These are phyloP conservation scores for Trametes sanguinea DNA, from an alignment of 768 basidiomycete species.

Conservation along the genomic window DNA sequence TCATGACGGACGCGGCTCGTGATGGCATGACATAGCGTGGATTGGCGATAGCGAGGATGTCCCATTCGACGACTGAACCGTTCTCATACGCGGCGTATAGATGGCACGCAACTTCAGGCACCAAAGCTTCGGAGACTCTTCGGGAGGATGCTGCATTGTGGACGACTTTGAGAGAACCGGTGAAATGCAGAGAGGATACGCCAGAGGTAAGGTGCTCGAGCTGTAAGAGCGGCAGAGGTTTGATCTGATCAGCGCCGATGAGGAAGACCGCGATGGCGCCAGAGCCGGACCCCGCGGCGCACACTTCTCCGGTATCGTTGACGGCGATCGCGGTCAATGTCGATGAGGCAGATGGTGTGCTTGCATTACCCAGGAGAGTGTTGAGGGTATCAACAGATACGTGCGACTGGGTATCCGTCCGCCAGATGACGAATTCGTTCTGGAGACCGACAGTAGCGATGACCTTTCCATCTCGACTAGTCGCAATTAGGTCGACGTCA, in stretches of 20 bases:
- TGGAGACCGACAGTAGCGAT: conserved; percentile 75
- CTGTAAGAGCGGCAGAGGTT: conserved; percentile 45
- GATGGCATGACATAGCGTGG: conserved; percentile 47
- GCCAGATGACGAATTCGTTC: conserved; percentile 78
- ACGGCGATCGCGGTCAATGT: conserved; percentile 64
- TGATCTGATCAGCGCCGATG: conserved; percentile 44
- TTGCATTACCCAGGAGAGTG: conserved; percentile 50
- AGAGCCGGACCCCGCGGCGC: conserved; percentile 70
- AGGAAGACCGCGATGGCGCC: conserved; percentile 68
- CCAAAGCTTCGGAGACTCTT: background rate
- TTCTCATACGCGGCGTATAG: conserved; percentile 51
- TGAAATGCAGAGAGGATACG: conserved; percentile 16
- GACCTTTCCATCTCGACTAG: conserved; percentile 65
- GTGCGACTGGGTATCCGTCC: conserved; percentile 43
- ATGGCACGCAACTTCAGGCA: conserved; percentile 5
- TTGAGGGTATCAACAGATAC: conserved; percentile 53
- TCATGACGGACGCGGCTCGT: conserved; percentile 45
- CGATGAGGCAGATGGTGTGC: conserved; percentile 48
- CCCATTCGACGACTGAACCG: conserved; percentile 60
- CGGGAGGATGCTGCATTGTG: background rate
- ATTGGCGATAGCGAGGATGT: conserved; percentile 32
- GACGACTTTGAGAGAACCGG: background rate
- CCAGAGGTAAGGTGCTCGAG: conserved; percentile 37
- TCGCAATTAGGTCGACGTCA: conserved; percentile 80
- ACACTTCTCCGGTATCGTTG: conserved; percentile 58